Conservation (phyloP, 805 yeast genomes). For the Candida broadrunensis region DNA sequence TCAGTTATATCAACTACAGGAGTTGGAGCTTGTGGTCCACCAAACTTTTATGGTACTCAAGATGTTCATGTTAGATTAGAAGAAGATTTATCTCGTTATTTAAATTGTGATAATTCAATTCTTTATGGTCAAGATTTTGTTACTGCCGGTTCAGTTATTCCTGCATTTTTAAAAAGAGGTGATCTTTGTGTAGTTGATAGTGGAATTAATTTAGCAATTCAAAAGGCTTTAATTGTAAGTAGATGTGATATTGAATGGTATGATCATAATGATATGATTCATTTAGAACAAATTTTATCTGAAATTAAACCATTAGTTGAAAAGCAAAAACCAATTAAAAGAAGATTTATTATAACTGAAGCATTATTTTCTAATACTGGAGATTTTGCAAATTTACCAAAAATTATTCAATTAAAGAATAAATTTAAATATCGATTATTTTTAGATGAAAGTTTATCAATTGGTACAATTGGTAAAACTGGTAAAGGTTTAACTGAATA, state of each 20-base stretch:
- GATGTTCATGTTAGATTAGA: conserved; percentile 84
- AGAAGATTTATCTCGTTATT: conserved; percentile 67
- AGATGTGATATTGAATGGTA: conserved; percentile 83
- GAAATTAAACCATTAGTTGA: conserved; percentile 59
- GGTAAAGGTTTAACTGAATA: conserved; percentile 88
- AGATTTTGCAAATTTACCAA: conserved; percentile 68
- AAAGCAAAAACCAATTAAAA: conserved; percentile 71
- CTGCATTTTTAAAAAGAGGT: conserved; percentile 93
- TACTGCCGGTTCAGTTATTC: conserved; percentile 82
- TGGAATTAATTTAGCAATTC: conserved; percentile 70
- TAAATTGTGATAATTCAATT: conserved; percentile 76
- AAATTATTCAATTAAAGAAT: conserved; percentile 69
- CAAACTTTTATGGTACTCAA: conserved; percentile 94
- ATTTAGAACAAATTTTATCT: conserved; percentile 65
- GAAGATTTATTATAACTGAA: conserved; percentile 90
- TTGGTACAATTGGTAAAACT: conserved; percentile 80
- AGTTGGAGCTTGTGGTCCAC: conserved; percentile 98
- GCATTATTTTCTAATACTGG: conserved; percentile 83
- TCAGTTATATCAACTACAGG: conserved; percentile 67
- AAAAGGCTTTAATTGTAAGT: conserved; percentile 83
- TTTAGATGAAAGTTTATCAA: conserved; percentile 81
- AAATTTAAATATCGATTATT: conserved; percentile 82
- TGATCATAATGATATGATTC: conserved; percentile 85
- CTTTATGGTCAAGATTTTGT: conserved; percentile 91
- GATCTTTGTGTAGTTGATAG: conserved; percentile 88